Base-by-base conservation (phyloP, 345 rosid genomes). In the Orychophragmus violaceus region DNA sequence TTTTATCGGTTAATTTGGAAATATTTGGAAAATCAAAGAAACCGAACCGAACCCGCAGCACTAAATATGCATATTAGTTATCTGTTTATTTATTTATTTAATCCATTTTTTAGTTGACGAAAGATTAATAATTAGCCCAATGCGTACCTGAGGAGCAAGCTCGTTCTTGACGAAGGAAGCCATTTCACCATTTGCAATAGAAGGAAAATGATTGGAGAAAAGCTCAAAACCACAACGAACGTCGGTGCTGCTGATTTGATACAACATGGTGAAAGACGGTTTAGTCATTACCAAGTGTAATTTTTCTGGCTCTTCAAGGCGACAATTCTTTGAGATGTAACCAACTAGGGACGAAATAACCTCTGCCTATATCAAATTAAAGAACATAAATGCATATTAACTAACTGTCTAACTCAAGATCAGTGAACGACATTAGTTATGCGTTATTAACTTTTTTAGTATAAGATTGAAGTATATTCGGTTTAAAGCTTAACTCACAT, bases 171-270 rank as follows among this genome's bases (percentile, higher is more conserved):
- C 49, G 60, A 65, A 70, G 5, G 68, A 66, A 61, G 69, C 49
- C 80, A 81, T 66, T 62, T 78, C 82, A 18, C 84, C 82, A 32
- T 74, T 81, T 6, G 78, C 63, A 27, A 78, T 22, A n/a, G 84
- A 76, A 58, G 82, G 80, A 37, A 81, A 24, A 27, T 70, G 70
- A 60, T 75, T 59, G 25, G 78, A 59, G 24, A 74, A 77, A 41
- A 81, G 41, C 62, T 81, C 82, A 14, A 72, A 73, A 46, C 59
- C 33, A 62, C 84, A 78, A 45, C 77, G 78, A 70, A 81, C 68
- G 60, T 81, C 84, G 8, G 71, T 46, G 35, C 80, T 76, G 44
- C 82, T 76, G 56, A 78, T 70, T 18, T 75, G 82, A 76, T 76
- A 81, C 41, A 78, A 66, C 62, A 78, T 32, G 59, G 75, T 62